phyloP scores from a whole-genome alignment of 2,329 filamentous ascomycete species.

The Ceratocystiopsis minuta region DNA sequence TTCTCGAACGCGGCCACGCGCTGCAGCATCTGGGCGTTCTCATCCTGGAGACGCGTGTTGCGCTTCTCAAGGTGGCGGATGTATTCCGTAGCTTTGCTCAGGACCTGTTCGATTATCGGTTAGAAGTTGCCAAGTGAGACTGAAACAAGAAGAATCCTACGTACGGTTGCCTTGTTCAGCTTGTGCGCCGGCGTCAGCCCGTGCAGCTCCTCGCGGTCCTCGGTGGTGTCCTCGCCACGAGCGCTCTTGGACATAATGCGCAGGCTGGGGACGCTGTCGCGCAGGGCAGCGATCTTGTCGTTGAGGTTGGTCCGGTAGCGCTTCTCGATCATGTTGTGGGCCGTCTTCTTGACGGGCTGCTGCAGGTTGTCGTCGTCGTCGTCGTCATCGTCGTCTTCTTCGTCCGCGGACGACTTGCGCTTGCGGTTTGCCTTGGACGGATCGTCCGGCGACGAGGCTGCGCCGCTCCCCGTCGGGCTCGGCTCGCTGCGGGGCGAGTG shows the following conservation, averaged over 20 bases:
- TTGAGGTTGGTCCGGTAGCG: slow-evolving; percentile 91
- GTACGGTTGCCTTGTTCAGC: slow-evolving; percentile 85
- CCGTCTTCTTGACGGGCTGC: slow-evolving; percentile 62
- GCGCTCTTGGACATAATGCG: slow-evolving; percentile 64
- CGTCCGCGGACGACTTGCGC: slow-evolving; percentile 53
- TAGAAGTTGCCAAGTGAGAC: background rate
- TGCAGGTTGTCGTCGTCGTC: slow-evolving; percentile 40
- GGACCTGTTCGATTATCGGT: slow-evolving; percentile 27
- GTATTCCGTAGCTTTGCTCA: slow-evolving; percentile 92
- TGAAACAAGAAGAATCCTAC: slow-evolving; percentile 1
- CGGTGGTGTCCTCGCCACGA: slow-evolving; percentile 47
- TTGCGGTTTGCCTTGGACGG: slow-evolving; percentile 30
- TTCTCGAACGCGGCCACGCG: slow-evolving; percentile 62
- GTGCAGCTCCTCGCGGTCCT: slow-evolving; percentile 64
- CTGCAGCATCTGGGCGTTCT: slow-evolving; percentile 63
- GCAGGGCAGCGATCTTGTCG: slow-evolving; percentile 83
- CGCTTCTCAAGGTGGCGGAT: slow-evolving; percentile 86
- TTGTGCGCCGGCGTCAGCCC: slow-evolving; percentile 80
- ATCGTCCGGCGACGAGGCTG: slow-evolving; percentile 42
- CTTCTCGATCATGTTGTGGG: slow-evolving; percentile 98
- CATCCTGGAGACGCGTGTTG: slow-evolving; percentile 63
- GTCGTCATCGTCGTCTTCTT: slow-evolving; percentile 43
- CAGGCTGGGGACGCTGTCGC: slow-evolving; percentile 81
- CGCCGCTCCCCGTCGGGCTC: slow-evolving; percentile 37
- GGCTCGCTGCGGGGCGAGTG: slow-evolving; percentile 38